These are phyloP conservation scores for Aspergillus sp. DNA, from an alignment of 2,329 filamentous ascomycete genomes.

Conservation along the genomic window DNA sequence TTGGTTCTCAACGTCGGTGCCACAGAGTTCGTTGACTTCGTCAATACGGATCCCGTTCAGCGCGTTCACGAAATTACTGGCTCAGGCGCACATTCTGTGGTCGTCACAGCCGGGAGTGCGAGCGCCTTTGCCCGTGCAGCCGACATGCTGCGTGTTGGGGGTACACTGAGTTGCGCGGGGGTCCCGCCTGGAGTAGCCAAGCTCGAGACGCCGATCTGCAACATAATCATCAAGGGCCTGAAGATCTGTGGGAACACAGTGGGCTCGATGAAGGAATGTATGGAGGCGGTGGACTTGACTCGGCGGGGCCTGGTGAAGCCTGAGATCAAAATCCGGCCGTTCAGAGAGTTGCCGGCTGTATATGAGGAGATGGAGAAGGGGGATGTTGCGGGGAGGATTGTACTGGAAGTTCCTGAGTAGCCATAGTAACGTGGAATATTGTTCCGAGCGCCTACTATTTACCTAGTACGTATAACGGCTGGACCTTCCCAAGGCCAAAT, in stretches of 20 bases:
- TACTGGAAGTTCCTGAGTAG: constrained; percentile 25
- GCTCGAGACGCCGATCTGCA: constrained; percentile 43
- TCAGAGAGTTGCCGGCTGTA: constrained; percentile 42
- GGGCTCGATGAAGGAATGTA: constrained; percentile 47
- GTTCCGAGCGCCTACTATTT: neutral
- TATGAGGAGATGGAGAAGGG: constrained; percentile 49
- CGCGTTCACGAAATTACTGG: constrained; percentile 39
- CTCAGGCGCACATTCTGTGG: constrained; percentile 42
- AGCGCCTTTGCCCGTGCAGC: constrained; percentile 44
- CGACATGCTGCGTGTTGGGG: constrained; percentile 47
- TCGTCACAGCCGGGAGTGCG: constrained; percentile 45
- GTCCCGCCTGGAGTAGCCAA: constrained; percentile 42
- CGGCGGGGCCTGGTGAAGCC: constrained; percentile 44
- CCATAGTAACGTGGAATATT: neutral
- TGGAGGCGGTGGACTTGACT: constrained; percentile 48
- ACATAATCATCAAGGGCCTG: constrained; percentile 49
- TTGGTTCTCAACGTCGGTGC: constrained; percentile 43
- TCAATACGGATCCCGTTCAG: constrained; percentile 32
- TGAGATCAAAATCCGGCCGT: constrained; percentile 42
- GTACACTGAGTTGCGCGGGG: constrained; percentile 46
- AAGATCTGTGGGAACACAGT: constrained; percentile 46
- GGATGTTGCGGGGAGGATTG: constrained; percentile 44
- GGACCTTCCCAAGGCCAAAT: neutral
- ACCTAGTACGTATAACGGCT: neutral
- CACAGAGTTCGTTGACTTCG: constrained; percentile 44